Evolutionary conservation across 1,139 yeast species (phyloP).

Genomic region (Debaryomyces subglobosus): DNA sequence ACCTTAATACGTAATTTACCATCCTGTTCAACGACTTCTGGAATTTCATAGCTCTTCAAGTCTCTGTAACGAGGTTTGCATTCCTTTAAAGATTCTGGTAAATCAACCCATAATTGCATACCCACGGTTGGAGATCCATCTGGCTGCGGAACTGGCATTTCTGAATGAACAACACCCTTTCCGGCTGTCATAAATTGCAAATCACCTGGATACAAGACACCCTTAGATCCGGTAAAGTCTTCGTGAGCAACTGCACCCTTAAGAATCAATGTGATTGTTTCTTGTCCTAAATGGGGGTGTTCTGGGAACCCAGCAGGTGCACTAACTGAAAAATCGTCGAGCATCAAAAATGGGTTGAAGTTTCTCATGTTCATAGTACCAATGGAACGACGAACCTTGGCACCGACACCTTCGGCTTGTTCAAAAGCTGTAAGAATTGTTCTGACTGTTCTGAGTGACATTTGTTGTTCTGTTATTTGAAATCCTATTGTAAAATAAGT

Average conservation of each 20-base stretch:
- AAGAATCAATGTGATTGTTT: constrained; percentile 76
- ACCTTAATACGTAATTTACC: constrained; percentile 72
- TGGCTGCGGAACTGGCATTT: constrained; percentile 72
- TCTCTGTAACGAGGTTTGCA: constrained; percentile 82
- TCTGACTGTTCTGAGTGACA: constrained; percentile 51
- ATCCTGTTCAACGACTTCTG: constrained; percentile 61
- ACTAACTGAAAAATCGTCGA: constrained; percentile 68
- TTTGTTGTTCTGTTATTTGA: constrained; percentile 5
- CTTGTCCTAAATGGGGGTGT: constrained; percentile 93
- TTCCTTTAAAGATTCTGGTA: constrained; percentile 71
- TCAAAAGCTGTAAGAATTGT: constrained; percentile 68
- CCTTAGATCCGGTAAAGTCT: constrained; percentile 85
- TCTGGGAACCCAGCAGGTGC: constrained; percentile 83
- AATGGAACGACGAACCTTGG: constrained; percentile 78
- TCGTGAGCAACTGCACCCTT: constrained; percentile 86
- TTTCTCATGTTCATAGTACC: constrained; percentile 70
- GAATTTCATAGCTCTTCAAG: constrained; percentile 70
- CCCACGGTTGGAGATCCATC: constrained; percentile 67
- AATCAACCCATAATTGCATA: constrained; percentile 90
- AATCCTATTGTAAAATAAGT: constrained; percentile 2
- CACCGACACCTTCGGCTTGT: constrained; percentile 88
- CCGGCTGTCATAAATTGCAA: constrained; percentile 97
- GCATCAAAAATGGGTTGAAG: constrained; percentile 81
- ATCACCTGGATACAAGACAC: constrained; percentile 81
- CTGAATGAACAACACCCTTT: constrained; percentile 82